Percentiles rank a stretch among this genome's conserved stretches.
phyloP scores from a whole-genome alignment of 345 rosid species.

The Odontarrhena argentea region DNA sequence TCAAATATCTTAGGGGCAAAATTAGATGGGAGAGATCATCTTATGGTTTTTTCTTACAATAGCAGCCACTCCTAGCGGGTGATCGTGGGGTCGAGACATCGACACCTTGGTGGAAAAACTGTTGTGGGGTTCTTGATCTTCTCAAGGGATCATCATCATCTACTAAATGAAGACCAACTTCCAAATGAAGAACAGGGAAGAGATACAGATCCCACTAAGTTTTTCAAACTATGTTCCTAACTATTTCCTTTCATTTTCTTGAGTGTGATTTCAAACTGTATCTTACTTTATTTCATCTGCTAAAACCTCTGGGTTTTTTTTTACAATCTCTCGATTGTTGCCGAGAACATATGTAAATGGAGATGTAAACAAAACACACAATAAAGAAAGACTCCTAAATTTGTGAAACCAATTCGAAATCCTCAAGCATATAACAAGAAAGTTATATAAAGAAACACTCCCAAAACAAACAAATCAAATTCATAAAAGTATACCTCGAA shows the following conservation, averaged over 20 bases:
- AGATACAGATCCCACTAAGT: constrained; percentile 2
- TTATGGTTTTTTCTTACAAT: background rate
- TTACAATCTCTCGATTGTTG: constrained; percentile 31
- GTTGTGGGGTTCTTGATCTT: constrained; percentile 41
- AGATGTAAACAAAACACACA: constrained; percentile 25
- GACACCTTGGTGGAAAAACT: constrained; percentile 41
- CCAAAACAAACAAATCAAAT: constrained; percentile 9
- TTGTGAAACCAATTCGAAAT: constrained; percentile 22
- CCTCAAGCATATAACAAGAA: constrained; percentile 28
- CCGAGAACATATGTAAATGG: constrained; percentile 23
- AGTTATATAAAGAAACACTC: background rate
- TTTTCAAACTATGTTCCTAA: background rate
- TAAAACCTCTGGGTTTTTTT: constrained; percentile 4
- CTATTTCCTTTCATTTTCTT: constrained; percentile 5
- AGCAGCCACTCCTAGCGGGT: constrained; percentile 38
- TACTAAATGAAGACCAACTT: constrained; percentile 21
- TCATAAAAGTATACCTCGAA: constrained; percentile 23
- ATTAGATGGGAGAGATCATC: background rate
- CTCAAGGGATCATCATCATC: constrained; percentile 29
- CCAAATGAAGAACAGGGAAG: constrained; percentile 18
- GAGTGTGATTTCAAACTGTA: constrained; percentile 15
- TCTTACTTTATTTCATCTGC: constrained; percentile 2
- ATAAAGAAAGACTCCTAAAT: constrained; percentile 13
- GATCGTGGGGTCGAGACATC: constrained; percentile 26
- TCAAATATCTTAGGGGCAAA: background rate